Evolutionary conservation across 148 eudicot genomes (phyloP).

Genomic region (Persicaria tinctoria): DNA sequence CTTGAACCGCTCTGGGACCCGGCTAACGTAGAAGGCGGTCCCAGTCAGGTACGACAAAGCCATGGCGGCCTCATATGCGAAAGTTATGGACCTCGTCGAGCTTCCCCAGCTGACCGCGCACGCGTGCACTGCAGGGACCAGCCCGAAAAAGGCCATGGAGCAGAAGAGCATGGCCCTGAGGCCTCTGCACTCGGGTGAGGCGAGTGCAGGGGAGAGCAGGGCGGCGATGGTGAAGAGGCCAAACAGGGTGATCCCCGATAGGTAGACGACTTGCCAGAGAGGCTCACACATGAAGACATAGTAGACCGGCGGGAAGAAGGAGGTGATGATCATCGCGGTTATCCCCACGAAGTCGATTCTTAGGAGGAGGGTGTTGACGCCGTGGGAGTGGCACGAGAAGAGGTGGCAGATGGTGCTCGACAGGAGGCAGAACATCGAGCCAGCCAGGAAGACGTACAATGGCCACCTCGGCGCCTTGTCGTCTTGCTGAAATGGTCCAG

Average conservation of each 20-base stretch:
- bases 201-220: conserved; percentile 55
- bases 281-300: conserved; percentile 86
- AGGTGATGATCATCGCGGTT: conserved; percentile 81
- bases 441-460: conserved; percentile 65
- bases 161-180: conserved; percentile 61
- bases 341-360: conserved; percentile 83
- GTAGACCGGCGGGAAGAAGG: conserved; percentile 90
- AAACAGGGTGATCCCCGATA: conserved; percentile 49
- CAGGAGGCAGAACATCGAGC: conserved; percentile 87
- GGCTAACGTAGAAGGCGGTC: conserved; percentile 59
- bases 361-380: conserved; percentile 44
- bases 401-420: conserved; percentile 84
- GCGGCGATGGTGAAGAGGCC: conserved; percentile 56
- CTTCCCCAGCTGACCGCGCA: conserved; percentile 54
- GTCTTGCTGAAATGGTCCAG: neutral
- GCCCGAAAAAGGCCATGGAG: conserved; percentile 72
- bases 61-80: conserved; percentile 67
- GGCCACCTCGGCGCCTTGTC: conserved; percentile 55
- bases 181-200: conserved; percentile 45
- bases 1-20: conserved; percentile 86
- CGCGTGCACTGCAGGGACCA: conserved; percentile 65
- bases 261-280: conserved; percentile 65
- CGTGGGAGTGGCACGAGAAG: conserved; percentile 75
- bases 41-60: conserved; percentile 65
- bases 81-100: conserved; percentile 47